phyloP scores from a whole-genome alignment of 2,329 filamentous ascomycete genomes.

The Colletotrichum cordylinicola region DNA sequence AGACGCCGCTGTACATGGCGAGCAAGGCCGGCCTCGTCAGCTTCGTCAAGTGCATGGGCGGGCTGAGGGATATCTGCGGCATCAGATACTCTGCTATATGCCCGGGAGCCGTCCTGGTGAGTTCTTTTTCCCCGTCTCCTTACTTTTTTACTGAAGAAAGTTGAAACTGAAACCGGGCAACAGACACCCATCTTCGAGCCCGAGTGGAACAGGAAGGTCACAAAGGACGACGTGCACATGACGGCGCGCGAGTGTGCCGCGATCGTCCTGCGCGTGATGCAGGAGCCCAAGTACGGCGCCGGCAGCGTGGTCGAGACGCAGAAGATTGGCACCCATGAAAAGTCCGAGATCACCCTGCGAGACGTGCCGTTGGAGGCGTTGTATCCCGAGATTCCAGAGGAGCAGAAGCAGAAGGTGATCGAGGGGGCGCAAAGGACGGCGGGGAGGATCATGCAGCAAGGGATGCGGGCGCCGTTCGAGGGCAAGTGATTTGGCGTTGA shows the following conservation, averaged over 20 bases:
- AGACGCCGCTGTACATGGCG: slow-evolving; percentile 34
- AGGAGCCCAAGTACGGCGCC: slow-evolving; percentile 22
- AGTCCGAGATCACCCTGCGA: slow-evolving; percentile 1
- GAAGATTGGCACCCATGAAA: slow-evolving; percentile 8
- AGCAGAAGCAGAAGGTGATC: not conserved
- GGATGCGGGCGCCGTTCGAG: not conserved
- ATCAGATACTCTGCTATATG: not conserved
- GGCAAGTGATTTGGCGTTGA: not conserved
- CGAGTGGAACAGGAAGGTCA: not conserved
- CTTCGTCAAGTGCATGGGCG: not conserved
- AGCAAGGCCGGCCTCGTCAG: slow-evolving; percentile 29
- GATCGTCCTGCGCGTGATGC: slow-evolving; percentile 11
- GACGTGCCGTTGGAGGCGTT: slow-evolving; percentile 7
- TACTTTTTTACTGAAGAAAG: not conserved
- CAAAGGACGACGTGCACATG: not conserved
- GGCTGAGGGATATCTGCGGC: not conserved
- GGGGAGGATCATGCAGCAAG: not conserved
- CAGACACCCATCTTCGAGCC: not conserved
- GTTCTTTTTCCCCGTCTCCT: not conserved
- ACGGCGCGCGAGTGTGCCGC: not conserved
- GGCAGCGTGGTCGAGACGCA: slow-evolving; percentile 24
- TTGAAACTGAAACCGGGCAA: not conserved
- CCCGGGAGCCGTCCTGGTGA: not conserved
- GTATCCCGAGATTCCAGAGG: not conserved
- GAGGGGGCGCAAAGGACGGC: not conserved